These are phyloP conservation scores for Coniferiporia sulphurascens DNA, from an alignment of 1,284 basidiomycete species.

Conservation along the genomic window DNA sequence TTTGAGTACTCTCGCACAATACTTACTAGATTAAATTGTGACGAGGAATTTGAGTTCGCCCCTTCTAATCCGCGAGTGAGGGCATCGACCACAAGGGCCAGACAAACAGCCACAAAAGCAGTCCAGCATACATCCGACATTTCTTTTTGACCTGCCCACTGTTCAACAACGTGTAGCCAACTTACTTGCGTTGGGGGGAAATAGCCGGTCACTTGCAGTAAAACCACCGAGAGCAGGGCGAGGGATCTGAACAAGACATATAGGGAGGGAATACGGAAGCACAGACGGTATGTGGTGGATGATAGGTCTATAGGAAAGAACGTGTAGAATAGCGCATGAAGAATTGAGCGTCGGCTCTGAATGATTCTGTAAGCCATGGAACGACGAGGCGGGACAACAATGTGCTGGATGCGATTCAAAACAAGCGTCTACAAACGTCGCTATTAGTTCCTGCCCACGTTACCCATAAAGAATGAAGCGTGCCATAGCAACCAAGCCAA, in stretches of 20 bases:
- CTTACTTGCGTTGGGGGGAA: constrained; percentile 31
- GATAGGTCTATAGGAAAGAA: constrained; percentile 61
- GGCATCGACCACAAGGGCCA: constrained; percentile 56
- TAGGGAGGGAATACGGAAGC: constrained; percentile 57
- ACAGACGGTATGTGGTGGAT: constrained; percentile 49
- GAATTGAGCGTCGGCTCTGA: constrained; percentile 24
- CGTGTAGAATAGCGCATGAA: constrained; percentile 32
- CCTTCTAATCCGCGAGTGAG: constrained; percentile 65
- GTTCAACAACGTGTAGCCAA: constrained; percentile 34
- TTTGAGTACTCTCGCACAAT: constrained; percentile 4
- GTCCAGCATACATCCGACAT: constrained; percentile 67
- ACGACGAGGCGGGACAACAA: constrained; percentile 62
- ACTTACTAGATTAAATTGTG: constrained; percentile 64
- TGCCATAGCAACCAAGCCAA: constrained; percentile 62
- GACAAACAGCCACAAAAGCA: constrained; percentile 63
- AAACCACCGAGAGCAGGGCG: constrained; percentile 48
- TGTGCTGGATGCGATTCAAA: constrained; percentile 69
- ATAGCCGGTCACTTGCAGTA: constrained; percentile 49
- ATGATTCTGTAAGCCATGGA: constrained; percentile 28
- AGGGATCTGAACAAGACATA: constrained; percentile 54
- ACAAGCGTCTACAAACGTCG: constrained; percentile 48
- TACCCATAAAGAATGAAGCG: constrained; percentile 21
- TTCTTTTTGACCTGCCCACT: constrained; percentile 44
- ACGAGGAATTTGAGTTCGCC: constrained; percentile 41
- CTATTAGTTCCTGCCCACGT: constrained; percentile 14